Conservation (phyloP, 345 rosid species). For the Murraya paniculata region DNA sequence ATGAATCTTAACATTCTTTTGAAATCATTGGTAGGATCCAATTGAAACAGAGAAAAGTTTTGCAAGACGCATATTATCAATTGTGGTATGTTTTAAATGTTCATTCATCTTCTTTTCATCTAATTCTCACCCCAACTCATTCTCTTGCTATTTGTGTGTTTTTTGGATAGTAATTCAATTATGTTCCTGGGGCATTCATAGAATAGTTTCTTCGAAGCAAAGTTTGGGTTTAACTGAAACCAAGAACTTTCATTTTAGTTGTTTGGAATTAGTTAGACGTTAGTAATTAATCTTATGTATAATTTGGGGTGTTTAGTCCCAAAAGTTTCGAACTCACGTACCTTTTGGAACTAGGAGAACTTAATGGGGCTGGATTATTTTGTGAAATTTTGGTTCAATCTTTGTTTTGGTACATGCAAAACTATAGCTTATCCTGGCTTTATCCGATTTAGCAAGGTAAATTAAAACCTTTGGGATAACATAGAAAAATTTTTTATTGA, state of each 20-base stretch:
- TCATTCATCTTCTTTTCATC: slow-evolving; percentile 1
- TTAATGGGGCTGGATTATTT: neutral
- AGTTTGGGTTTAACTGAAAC: neutral
- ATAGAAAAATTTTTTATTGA: too few species aligned
- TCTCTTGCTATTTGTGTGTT: neutral
- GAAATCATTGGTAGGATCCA: slow-evolving; percentile 62
- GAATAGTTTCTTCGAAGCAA: neutral
- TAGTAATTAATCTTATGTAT: neutral
- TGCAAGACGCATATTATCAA: slow-evolving; percentile 79
- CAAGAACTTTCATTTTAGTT: neutral
- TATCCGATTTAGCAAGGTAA: neutral
- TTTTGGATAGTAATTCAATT: neutral
- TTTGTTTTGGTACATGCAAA: neutral
- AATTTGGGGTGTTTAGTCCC: neutral
- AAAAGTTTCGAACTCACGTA: neutral
- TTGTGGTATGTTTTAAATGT: slow-evolving; percentile 56
- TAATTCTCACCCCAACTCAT: neutral
- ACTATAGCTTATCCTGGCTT: neutral
- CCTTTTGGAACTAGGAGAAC: neutral
- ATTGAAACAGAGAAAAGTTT: slow-evolving; percentile 80
- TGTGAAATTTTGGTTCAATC: neutral
- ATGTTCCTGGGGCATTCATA: neutral
- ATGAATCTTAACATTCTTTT: slow-evolving; percentile 20
- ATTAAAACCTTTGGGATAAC: neutral
- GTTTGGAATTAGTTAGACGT: neutral